phyloP scores from a whole-genome alignment of 805 yeast species.

The Tetrapisispora iriomotensis region DNA sequence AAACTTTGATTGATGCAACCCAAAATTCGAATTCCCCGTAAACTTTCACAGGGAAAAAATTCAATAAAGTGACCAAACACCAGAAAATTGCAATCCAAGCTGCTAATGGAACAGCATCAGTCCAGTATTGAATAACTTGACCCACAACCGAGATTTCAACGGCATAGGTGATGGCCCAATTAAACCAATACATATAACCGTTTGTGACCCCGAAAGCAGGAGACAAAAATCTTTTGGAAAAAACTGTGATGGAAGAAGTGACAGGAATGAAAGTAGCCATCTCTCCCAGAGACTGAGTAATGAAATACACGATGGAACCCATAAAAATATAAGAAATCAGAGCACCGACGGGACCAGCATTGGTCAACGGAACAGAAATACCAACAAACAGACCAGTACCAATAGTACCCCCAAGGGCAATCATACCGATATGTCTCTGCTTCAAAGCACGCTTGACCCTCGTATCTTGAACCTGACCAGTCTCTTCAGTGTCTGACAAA shows the following conservation, averaged over 20 bases:
- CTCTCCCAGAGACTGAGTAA: slow-evolving; percentile 61
- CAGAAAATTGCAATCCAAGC: slow-evolving; percentile 54
- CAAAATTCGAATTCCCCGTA: slow-evolving; percentile 53
- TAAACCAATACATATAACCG: slow-evolving; percentile 64
- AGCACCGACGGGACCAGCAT: slow-evolving; percentile 58
- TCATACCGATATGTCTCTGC: slow-evolving; percentile 59
- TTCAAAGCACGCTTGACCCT: slow-evolving; percentile 49
- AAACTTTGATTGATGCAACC: slow-evolving; percentile 43
- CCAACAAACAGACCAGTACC: slow-evolving; percentile 65
- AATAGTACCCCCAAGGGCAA: slow-evolving; percentile 65
- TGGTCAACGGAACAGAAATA: slow-evolving; percentile 42
- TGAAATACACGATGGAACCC: slow-evolving; percentile 50
- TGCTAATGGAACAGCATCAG: slow-evolving; percentile 44
- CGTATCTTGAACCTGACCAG: slow-evolving; percentile 26
- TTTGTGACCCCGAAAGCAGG: slow-evolving; percentile 59
- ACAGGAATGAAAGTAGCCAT: slow-evolving; percentile 69
- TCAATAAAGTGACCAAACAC: slow-evolving; percentile 34
- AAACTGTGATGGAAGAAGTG: slow-evolving; percentile 51
- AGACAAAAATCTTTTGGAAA: slow-evolving; percentile 51
- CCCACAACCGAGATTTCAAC: slow-evolving; percentile 50
- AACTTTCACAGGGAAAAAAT: slow-evolving; percentile 44
- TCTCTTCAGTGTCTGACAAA: slow-evolving; percentile 22
- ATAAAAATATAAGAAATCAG: slow-evolving; percentile 53
- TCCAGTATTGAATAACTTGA: slow-evolving; percentile 46
- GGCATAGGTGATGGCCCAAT: slow-evolving; percentile 64